A percentile compares a stretch with the other conserved stretches of the same genome.
Conservation (phyloP, 2,329 filamentous ascomycete species). For the Cercospora sp. region DNA sequence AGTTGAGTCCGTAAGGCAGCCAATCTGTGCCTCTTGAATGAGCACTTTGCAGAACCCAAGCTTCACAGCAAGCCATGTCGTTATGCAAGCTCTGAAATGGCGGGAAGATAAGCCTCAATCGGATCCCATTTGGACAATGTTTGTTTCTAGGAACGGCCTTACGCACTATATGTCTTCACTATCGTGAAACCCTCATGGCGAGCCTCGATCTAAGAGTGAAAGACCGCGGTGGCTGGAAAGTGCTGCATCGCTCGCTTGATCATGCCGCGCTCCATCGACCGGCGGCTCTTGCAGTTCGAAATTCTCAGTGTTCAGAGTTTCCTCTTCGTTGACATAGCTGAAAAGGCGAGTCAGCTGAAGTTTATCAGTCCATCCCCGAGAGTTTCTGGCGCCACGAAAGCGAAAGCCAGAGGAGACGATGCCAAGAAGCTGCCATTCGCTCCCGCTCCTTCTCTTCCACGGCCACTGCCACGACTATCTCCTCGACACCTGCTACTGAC, state of each 20-base stretch:
- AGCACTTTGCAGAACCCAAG: neutral
- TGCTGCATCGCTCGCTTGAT: neutral
- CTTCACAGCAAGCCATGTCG: neutral
- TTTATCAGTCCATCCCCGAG: neutral
- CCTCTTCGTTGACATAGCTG: neutral
- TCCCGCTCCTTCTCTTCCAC: neutral
- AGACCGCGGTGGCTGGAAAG: neutral
- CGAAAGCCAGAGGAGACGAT: neutral
- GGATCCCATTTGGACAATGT: neutral
- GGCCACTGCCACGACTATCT: neutral
- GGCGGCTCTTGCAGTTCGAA: neutral
- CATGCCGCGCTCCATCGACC: neutral
- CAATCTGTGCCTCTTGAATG: neutral
- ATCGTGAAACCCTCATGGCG: neutral
- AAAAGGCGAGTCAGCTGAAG: neutral
- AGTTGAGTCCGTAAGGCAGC: neutral
- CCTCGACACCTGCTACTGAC: neutral
- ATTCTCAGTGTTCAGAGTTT: neutral
- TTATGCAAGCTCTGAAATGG: neutral
- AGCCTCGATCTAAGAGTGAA: neutral
- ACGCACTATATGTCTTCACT: neutral
- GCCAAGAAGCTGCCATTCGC: neutral
- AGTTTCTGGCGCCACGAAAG: neutral
- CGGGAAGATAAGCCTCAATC: neutral
- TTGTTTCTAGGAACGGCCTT: neutral